Conservation (phyloP, 2,329 filamentous ascomycete genomes). For the Penicillium hordei region DNA sequence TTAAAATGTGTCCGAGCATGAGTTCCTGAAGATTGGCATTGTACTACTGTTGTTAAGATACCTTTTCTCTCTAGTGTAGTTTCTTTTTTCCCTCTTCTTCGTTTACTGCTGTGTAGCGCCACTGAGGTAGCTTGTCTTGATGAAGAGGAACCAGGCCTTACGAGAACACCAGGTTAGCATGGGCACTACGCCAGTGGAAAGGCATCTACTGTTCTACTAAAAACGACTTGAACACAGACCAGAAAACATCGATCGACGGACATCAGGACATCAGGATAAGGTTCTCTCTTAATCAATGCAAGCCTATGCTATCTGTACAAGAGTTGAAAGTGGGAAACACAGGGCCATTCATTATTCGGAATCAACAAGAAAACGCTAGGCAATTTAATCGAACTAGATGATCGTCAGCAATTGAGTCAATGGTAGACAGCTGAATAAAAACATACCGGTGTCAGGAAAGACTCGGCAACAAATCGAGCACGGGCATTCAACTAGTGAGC, state of each 20-base stretch:
- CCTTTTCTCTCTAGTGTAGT: not conserved
- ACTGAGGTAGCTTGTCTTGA: no score
- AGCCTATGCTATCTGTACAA: conserved; percentile 28
- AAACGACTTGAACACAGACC: not conserved
- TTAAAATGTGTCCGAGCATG: no score
- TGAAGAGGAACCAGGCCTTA: not conserved
- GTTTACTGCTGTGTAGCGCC: no score
- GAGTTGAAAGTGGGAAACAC: conserved; percentile 17
- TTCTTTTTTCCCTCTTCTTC: not conserved
- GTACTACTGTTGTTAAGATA: not conserved
- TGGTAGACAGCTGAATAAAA: not conserved
- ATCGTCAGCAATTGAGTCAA: conserved; percentile 9
- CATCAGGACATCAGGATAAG: conserved; percentile 4
- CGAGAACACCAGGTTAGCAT: not conserved
- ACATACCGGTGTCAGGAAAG: conserved; percentile 87
- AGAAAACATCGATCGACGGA: conserved; percentile 5
- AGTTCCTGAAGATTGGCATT: not conserved
- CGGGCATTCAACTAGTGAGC: conserved; percentile 80
- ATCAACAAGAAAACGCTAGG: conserved; percentile 23
- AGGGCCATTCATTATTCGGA: conserved; percentile 23
- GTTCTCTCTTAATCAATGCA: conserved; percentile 19
- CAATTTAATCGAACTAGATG: conserved; percentile 32
- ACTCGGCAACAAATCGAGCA: conserved; percentile 96
- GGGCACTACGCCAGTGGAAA: no score
- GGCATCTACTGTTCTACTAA: not conserved